These are phyloP conservation scores for Dactylellina cionopaga DNA, from an alignment of 2,329 filamentous ascomycete species.

Conservation along the genomic window DNA sequence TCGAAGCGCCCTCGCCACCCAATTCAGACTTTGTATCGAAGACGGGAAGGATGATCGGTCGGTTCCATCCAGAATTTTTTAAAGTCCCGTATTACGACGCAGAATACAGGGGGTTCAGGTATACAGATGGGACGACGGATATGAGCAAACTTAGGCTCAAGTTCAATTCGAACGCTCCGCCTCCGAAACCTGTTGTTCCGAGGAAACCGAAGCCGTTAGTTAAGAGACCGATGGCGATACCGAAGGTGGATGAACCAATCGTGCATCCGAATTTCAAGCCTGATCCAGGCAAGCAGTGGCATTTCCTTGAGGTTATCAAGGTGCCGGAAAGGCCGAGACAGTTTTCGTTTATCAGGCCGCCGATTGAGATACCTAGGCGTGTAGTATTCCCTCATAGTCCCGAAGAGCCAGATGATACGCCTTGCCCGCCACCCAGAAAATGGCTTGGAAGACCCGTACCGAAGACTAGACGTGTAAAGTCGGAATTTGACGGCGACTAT, in stretches of 20 bases:
- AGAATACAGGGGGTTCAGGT: conserved; percentile 14
- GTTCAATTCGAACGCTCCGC: conserved; percentile 26
- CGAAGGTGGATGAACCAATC: conserved; percentile 10
- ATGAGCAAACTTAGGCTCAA: conserved; percentile 23
- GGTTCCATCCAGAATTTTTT: conserved; percentile 24
- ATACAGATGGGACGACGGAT: conserved; percentile 27
- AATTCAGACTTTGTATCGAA: conserved; percentile 22
- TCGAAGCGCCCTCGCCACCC: conserved; percentile 16
- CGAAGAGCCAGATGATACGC: conserved; percentile 7
- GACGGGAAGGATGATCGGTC: conserved; percentile 4
- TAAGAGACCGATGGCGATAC: conserved; percentile 34
- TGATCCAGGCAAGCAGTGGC: not conserved
- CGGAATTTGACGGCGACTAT: conserved; percentile 24
- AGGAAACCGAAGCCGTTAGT: conserved; percentile 2
- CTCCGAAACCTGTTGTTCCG: conserved; percentile 12
- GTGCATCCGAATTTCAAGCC: conserved; percentile 9
- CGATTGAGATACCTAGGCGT: conserved; percentile 6
- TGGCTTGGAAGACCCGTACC: not conserved
- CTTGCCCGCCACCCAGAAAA: conserved; percentile 34
- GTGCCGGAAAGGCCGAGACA: not conserved
- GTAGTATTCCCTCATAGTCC: conserved; percentile 9
- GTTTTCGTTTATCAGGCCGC: not conserved
- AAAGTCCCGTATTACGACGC: conserved; percentile 28
- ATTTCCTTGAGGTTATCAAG: not conserved
- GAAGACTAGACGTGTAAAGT: conserved; percentile 3